These are phyloP conservation scores for Hypoxylon sp. DNA, from an alignment of 2,329 filamentous ascomycete genomes.

Conservation along the genomic window DNA sequence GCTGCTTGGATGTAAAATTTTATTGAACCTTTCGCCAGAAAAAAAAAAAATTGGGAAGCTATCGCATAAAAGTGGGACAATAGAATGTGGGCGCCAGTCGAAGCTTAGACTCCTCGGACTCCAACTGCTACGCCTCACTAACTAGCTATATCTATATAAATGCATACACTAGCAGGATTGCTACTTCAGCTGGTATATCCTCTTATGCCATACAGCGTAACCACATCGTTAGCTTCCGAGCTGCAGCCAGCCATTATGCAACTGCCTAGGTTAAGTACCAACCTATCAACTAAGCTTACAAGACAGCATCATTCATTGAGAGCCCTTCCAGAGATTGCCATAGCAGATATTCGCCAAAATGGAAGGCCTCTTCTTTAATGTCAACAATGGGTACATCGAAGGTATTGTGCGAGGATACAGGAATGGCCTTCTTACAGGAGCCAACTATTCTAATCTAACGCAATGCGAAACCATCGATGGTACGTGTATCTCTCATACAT, in stretches of 20 bases:
- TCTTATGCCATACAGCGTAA: constrained; percentile 22
- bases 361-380: constrained; percentile 95
- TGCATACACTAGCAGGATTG: constrained; percentile 5
- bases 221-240: constrained; percentile 34
- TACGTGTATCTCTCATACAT: constrained; percentile 57
- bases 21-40: constrained; percentile 32
- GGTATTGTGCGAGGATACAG: constrained; percentile 97
- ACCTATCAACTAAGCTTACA: constrained; percentile 18
- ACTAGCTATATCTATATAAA: constrained; percentile 5
- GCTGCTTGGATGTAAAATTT: constrained; percentile 38
- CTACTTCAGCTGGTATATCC: constrained; percentile 13
- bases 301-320: constrained; percentile 34
- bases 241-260: constrained; percentile 38
- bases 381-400: constrained; percentile 96
- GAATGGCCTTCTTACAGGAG: constrained; percentile 87
- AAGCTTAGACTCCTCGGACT: constrained; percentile 5
- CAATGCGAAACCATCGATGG: constrained; percentile 99
- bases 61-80: constrained; percentile 32
- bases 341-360: constrained; percentile 61
- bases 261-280: constrained; percentile 11
- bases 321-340: constrained; percentile 33
- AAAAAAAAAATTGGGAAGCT: constrained; percentile 43
- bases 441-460: constrained; percentile 94
- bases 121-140: background rate
- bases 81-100: constrained; percentile 34